Evolutionary conservation across 257 asterid genomes (phyloP).

Genomic region (Plantago ovata): DNA sequence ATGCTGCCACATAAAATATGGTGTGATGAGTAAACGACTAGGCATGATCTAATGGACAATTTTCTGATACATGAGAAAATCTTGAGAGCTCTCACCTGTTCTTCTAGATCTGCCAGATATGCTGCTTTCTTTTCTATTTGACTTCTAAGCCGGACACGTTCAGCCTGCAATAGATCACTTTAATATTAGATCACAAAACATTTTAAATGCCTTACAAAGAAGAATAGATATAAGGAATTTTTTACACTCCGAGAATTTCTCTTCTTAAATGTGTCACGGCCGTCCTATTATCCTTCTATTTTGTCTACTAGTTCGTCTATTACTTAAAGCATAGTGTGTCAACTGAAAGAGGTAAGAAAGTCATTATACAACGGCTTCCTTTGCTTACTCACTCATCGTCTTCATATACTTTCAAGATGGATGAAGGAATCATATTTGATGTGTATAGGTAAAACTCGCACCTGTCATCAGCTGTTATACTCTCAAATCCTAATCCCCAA

Average conservation of each 20-base stretch:
- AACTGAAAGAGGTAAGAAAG: no score
- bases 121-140: conserved; percentile 89
- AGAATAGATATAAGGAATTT: neutral
- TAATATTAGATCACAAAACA: conserved; percentile 11
- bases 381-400: no score
- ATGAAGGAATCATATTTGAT: no score
- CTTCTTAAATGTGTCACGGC: no score
- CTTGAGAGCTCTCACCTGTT: conserved; percentile 53
- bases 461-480: no score
- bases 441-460: no score
- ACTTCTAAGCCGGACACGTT: conserved; percentile 64
- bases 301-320: no score
- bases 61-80: conserved; percentile 14
- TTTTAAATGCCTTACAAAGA: neutral
- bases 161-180: conserved; percentile 49
- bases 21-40: neutral
- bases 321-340: no score
- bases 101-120: conserved; percentile 87
- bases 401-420: no score
- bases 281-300: no score
- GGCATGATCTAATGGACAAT: conserved; percentile 1
- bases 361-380: no score
- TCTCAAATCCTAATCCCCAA: no score
- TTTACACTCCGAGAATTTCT: conserved; percentile 11
- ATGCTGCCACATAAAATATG: conserved; percentile 40